Percentiles rank a stretch among this genome's conserved stretches.
phyloP scores from a whole-genome alignment of 257 asterid species.

The Primulina tabacum region DNA sequence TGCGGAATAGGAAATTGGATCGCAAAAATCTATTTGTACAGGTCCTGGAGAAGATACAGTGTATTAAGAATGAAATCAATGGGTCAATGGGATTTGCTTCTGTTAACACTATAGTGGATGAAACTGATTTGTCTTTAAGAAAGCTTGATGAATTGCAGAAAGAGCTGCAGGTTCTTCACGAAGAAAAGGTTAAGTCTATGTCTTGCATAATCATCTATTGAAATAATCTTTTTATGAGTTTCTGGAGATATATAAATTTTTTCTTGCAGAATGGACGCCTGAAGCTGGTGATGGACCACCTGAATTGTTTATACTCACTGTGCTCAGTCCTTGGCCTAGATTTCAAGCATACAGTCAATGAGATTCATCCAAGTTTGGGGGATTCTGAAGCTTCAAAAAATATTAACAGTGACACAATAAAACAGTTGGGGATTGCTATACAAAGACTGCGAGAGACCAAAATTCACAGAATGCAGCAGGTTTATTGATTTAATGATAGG shows the following conservation, averaged over 20 bases:
- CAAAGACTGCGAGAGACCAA: slow-evolving; percentile 62
- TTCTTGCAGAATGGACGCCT: slow-evolving; percentile 82
- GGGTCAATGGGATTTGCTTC: slow-evolving; percentile 33
- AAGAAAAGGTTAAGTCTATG: slow-evolving; percentile 63
- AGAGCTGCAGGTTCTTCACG: slow-evolving; percentile 73
- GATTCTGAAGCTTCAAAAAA: slow-evolving; percentile 64
- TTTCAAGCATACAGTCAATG: slow-evolving; percentile 59
- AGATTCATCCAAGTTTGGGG: slow-evolving; percentile 80
- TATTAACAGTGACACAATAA: slow-evolving; percentile 66
- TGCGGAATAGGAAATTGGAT: slow-evolving; percentile 77
- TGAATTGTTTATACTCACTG: slow-evolving; percentile 60
- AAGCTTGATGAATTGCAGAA: slow-evolving; percentile 74
- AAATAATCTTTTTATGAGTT: background rate
- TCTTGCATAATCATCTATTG: slow-evolving; percentile 5
- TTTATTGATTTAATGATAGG: slow-evolving; percentile 25
- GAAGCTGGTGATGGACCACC: slow-evolving; percentile 66
- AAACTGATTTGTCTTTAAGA: slow-evolving; percentile 74
- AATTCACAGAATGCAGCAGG: slow-evolving; percentile 84
- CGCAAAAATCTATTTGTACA: slow-evolving; percentile 68
- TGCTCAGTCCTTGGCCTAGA: slow-evolving; percentile 93
- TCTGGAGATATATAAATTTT: slow-evolving; percentile 24
- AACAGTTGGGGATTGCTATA: slow-evolving; percentile 60
- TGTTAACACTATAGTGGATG: slow-evolving; percentile 46
- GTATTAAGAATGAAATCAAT: slow-evolving; percentile 61
- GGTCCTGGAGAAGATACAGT: slow-evolving; percentile 60